A percentile compares a stretch with the other conserved stretches of the same genome.
Conservation (phyloP, 352 stramenopile genomes). For the Pythium rishiriense region DNA sequence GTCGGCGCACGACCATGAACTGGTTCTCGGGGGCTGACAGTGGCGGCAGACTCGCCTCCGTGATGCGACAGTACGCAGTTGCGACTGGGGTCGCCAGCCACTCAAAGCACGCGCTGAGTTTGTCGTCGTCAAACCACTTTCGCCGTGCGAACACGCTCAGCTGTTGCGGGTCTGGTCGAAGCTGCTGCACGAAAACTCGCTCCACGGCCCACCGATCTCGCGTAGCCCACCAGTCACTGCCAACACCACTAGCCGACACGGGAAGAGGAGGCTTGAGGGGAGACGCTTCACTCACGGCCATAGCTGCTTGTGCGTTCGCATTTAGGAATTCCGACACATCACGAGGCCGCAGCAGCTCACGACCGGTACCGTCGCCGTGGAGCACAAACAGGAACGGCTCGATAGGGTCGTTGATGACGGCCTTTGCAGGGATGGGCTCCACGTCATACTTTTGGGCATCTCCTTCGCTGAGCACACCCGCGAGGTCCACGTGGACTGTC, state of each 20-base stretch:
- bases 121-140: constrained; percentile 41
- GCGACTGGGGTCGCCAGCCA: constrained; percentile 40
- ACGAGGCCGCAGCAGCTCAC: constrained; percentile 53
- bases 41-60: constrained; percentile 19
- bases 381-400: constrained; percentile 71
- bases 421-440: constrained; percentile 46
- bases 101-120: constrained; percentile 37
- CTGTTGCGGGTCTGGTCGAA: constrained; percentile 17
- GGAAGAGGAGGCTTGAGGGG: constrained; percentile 3
- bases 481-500: constrained; percentile 47
- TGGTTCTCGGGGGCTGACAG: constrained; percentile 18
- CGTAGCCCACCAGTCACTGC: constrained; percentile 3
- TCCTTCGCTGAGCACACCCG: constrained; percentile 52
- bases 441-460: constrained; percentile 57
- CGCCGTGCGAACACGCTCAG: constrained; percentile 1
- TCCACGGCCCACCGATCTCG: constrained; percentile 9
- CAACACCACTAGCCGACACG: not conserved
- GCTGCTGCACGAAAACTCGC: constrained; percentile 28
- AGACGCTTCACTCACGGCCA: not conserved
- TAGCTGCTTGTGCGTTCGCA: not conserved
- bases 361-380: constrained; percentile 68
- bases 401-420: constrained; percentile 78
- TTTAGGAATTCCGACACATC: constrained; percentile 42
- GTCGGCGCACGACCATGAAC: constrained; percentile 47
- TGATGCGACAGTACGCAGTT: constrained; percentile 46